These are phyloP conservation scores for Microcyclospora tardicrescens DNA, from an alignment of 2,329 filamentous ascomycete genomes.

Conservation along the genomic window DNA sequence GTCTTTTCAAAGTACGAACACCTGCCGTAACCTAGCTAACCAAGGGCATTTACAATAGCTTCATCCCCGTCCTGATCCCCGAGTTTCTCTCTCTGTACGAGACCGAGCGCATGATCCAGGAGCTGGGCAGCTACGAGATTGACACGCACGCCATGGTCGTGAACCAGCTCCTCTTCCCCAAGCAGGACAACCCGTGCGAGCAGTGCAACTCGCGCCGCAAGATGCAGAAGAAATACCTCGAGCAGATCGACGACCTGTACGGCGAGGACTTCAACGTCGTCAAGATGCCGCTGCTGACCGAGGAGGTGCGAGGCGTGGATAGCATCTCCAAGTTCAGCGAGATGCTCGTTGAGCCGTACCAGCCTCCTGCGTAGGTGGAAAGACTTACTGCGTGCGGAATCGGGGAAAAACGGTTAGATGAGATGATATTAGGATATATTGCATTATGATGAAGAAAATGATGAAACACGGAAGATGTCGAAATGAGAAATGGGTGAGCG, in stretches of 20 bases:
- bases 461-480: no score
- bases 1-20: not conserved
- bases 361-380: conserved; percentile 48
- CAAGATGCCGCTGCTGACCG: conserved; percentile 89
- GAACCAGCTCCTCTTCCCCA: conserved; percentile 92
- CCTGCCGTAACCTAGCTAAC: not conserved
- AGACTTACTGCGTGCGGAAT: no score
- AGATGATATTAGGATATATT: no score
- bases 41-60: conserved; percentile 26
- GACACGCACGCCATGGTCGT: conserved; percentile 97
- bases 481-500: no score
- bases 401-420: no score
- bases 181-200: conserved; percentile 71
- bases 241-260: conserved; percentile 97
- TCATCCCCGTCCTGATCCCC: conserved; percentile 95
- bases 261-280: conserved; percentile 96
- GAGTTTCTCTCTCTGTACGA: conserved; percentile 96
- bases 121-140: conserved; percentile 82
- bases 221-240: conserved; percentile 99
- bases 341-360: conserved; percentile 66
- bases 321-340: conserved; percentile 81
- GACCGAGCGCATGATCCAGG: conserved; percentile 99
- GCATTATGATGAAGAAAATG: no score
- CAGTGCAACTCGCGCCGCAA: conserved; percentile 90
- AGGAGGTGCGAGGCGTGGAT: conserved; percentile 93